A percentile compares a stretch with the other conserved stretches of the same genome.
Conservation (phyloP, 192 early-diverging fungal species). For the Coemansia sp. region DNA sequence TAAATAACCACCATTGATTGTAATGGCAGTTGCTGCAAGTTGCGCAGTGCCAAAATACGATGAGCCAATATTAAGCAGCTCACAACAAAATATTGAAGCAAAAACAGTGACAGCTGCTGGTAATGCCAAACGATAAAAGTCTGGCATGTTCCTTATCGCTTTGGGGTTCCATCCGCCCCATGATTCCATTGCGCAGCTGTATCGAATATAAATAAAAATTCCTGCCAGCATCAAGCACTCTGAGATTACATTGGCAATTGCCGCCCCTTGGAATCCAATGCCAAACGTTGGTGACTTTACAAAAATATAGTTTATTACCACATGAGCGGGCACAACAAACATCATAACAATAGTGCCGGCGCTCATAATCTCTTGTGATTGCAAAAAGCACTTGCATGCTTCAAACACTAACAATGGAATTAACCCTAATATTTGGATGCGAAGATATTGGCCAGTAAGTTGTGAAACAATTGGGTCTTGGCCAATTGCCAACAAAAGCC, state of each 20-base stretch:
- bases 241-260: conserved; percentile 68
- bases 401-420: conserved; percentile 76
- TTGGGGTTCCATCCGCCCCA: conserved; percentile 84
- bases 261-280: conserved; percentile 78
- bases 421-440: conserved; percentile 65
- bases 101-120: conserved; percentile 80
- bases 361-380: conserved; percentile 83
- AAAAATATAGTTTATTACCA: conserved; percentile 70
- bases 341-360: conserved; percentile 69
- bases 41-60: conserved; percentile 70
- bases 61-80: conserved; percentile 65
- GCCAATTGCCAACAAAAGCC: conserved; percentile 62
- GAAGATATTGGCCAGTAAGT: conserved; percentile 59
- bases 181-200: conserved; percentile 61
- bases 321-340: conserved; percentile 68
- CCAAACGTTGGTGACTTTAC: conserved; percentile 64
- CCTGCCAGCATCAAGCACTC: conserved; percentile 68
- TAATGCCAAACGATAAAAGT: conserved; percentile 66
- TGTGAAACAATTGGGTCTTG: conserved; percentile 72
- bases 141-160: conserved; percentile 62
- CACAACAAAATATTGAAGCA: conserved; percentile 78
- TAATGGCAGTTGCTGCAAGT: conserved; percentile 78
- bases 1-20: conserved; percentile 70
- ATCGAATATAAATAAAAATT: conserved; percentile 61
- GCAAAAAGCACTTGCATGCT: conserved; percentile 74